Evolutionary conservation across 1,139 yeast species (phyloP), one percentile per base, ranked within the genome.

Genomic region (Torulaspora globosa): DNA sequence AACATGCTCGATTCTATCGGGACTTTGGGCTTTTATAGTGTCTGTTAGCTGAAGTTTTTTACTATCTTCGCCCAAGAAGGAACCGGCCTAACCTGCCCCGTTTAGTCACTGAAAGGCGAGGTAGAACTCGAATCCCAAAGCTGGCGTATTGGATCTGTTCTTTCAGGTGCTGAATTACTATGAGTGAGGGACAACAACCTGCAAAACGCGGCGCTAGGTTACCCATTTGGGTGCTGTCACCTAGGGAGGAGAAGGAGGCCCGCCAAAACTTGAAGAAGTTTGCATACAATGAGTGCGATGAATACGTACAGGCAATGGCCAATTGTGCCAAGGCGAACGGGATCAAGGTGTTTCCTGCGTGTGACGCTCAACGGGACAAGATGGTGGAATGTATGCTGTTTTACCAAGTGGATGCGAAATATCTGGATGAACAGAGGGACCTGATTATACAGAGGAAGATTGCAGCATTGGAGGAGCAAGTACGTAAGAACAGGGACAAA

Each of bases 171-270:
- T 26, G 28, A 21, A 10, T 27, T 24, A 31, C 8, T 14, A 53
- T 53, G 52, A 45, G 50, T 12, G 49, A 44, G 6, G 43, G 23
- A 19, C 16, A 42, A 18, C 40, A 30, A 27, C 36, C 36, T 26
- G 35, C 38, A 14, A 44, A 50, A 31, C 64, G 60, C 30, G 60
- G 59, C 42, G 49, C 53, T 4, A 64, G 60, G 54, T 67, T 85
- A 36, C 96, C 96, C 1, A 72, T 80, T 11, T 89, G 97, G 97
- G 78, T 87, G 57, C 72, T 89, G 34, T 80, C 94, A 0, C 96
- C 96, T 3, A 76, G 77, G 55, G 97, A 89, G 62, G 97, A 89
- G 62, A 83, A 83, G 67, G 79, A 82, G 55, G 81, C 88, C 29
- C 79, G 88, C 55, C 82, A 80, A 56, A 76, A 88, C 58, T 82